Evolutionary conservation across 1,284 basidiomycete genomes (phyloP), one percentile per base, ranked within the genome.

Genomic region (Pseudozyma hubeiensis): DNA sequence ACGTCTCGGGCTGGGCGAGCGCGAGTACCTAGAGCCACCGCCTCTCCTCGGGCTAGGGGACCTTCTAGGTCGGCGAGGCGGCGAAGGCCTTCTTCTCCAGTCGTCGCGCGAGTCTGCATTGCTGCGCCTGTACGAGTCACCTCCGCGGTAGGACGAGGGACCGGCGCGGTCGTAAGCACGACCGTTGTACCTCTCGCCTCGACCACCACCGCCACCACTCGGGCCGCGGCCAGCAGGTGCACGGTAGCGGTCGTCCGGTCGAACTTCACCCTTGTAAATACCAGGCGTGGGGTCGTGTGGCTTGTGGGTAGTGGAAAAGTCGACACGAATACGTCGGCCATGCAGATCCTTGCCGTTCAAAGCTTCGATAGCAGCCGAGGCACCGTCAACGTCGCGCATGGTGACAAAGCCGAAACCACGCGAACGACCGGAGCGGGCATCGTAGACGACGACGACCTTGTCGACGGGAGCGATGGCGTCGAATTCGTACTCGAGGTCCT

Each of bases 381-480:
- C 97, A 70, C 97, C 94, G 62, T 95, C 93, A 16, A 91, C 88
- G 40, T 88, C 88, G 41, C 89, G 88, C 94, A 99, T 98, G 72
- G 91, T 92, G 84, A 99, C 94, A 85, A 99, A 99, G 41, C 95
- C 96, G 79, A 99, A 99, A 83, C 94, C 97, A 75, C 96, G 92
- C 57, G 95, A 98, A 63, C 97, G 91, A 83, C 94, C 94, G 49
- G 93, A 93, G 92, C 95, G 88, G 85, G 97, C 94, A 86, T 99
- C 96, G 84, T 98, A 98, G n/a, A 99, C 97, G 77, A 99, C 94
- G 53, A 92, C 92, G 39, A 81, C 83, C 86, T 98, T 98, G 81
- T 96, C 93, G 53, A 98, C 95, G 31, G 90, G 89, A 24, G 94
- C 95, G 77, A 91, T 92, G 47, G 92, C 89, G 78, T 87, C 89